Conservation (phyloP, 2,329 filamentous ascomycete genomes). For the Cladophialophora yegresii region DNA sequence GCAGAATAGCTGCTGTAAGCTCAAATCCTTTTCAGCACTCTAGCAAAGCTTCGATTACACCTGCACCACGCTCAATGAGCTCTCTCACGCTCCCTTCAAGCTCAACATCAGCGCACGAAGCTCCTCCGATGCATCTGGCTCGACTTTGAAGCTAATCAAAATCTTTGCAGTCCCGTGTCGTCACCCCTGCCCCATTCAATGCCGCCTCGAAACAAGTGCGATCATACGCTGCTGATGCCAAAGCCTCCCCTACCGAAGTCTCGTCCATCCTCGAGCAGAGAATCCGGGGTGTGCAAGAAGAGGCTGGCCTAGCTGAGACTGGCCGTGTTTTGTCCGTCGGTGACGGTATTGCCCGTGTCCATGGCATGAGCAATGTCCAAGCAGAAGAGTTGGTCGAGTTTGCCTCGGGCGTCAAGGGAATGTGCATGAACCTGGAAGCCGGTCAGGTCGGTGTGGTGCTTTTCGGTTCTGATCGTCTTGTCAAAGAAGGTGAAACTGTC, state of each 20-base stretch:
- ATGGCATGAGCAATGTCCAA: constrained; percentile 99
- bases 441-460: constrained; percentile 99
- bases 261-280: constrained; percentile 99
- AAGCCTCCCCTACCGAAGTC: constrained; percentile 95
- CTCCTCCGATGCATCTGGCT: not conserved
- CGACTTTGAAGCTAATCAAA: constrained; percentile 41
- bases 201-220: constrained; percentile 71
- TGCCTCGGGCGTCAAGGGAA: constrained; percentile 99
- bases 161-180: constrained; percentile 73
- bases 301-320: constrained; percentile 94
- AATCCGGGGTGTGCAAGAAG: constrained; percentile 97
- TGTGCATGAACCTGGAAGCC: constrained; percentile 99
- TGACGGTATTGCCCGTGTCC: constrained; percentile 99
- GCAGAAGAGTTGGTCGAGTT: constrained; percentile 99
- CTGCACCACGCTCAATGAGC: constrained; percentile 45
- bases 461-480: constrained; percentile 99
- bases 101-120: constrained; percentile 9
- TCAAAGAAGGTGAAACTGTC: constrained; percentile 99
- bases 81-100: constrained; percentile 9
- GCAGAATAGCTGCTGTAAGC: constrained; percentile 95
- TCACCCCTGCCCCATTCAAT: constrained; percentile 75
- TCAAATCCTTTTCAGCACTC: constrained; percentile 47
- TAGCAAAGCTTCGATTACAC: constrained; percentile 44
- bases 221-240: constrained; percentile 88
- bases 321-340: constrained; percentile 98